phyloP scores from a whole-genome alignment of 306 rosid species.

The Vigna angularis region DNA sequence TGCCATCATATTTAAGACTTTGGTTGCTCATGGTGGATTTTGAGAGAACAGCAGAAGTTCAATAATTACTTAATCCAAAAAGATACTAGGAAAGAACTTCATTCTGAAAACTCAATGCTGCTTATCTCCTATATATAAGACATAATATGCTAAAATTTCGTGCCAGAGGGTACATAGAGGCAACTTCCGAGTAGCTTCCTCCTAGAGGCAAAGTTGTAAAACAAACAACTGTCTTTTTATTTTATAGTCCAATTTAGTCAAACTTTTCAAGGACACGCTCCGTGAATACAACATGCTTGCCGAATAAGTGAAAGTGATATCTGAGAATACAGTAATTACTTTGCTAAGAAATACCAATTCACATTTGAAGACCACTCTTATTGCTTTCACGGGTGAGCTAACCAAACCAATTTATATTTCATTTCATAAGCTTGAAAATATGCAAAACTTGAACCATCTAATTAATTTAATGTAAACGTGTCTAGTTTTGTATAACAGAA shows the following conservation, averaged over 20 bases:
- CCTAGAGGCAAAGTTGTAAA: not conserved
- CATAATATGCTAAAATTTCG: not conserved
- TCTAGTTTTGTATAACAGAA: too few species aligned
- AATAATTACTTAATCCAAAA: too few species aligned
- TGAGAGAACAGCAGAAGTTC: not conserved
- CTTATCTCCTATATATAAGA: not conserved
- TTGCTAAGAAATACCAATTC: not conserved
- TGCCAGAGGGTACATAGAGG: not conserved
- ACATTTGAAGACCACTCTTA: not conserved
- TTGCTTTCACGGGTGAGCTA: too few species aligned
- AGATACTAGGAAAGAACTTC: conserved; percentile 46
- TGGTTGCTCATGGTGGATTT: conserved; percentile 48
- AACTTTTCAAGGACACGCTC: not conserved
- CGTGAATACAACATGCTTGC: not conserved
- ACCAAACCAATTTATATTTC: too few species aligned
- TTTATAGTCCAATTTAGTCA: conserved; percentile 23
- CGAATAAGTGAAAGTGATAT: not conserved
- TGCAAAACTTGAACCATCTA: too few species aligned
- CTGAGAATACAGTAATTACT: not conserved
- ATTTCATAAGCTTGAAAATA: too few species aligned
- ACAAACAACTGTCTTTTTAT: not conserved
- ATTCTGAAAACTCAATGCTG: not conserved
- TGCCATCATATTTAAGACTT: not conserved
- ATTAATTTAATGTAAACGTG: too few species aligned
- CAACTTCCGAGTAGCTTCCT: conserved; percentile 47